Conservation (phyloP, 2,329 filamentous ascomycete species). For the Daldinia eschscholtzii region DNA sequence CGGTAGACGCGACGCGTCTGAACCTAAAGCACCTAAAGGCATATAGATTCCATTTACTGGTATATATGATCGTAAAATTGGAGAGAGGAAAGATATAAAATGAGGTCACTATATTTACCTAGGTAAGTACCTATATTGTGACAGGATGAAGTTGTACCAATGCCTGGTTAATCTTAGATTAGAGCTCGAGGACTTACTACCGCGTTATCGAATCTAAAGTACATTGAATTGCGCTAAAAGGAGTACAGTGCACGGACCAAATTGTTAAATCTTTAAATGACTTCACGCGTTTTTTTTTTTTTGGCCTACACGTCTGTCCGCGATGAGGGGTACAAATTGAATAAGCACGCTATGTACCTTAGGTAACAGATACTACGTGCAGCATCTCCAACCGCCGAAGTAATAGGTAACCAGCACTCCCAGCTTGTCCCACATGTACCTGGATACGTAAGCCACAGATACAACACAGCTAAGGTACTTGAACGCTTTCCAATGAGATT, state of each 20-base stretch:
- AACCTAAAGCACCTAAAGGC: slow-evolving; percentile 51
- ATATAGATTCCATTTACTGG: slow-evolving; percentile 53
- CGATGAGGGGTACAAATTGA: slow-evolving; percentile 35
- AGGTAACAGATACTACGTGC: slow-evolving; percentile 6
- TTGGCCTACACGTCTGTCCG: slow-evolving; percentile 26
- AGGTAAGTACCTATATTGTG: slow-evolving; percentile 9
- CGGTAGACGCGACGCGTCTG: slow-evolving; percentile 65
- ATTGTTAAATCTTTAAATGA: slow-evolving; percentile 23
- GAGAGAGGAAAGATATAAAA: slow-evolving; percentile 14
- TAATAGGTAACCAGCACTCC: too few species aligned
- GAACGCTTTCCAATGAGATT: neutral
- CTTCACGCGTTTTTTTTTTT: slow-evolving; percentile 40
- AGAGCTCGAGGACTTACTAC: neutral
- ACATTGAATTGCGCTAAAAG: slow-evolving; percentile 18
- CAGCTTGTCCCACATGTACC: neutral
- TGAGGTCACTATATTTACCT: slow-evolving; percentile 6
- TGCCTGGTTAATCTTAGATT: slow-evolving; percentile 4
- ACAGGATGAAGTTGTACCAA: neutral
- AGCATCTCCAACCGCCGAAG: slow-evolving; percentile 2
- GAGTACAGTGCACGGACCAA: slow-evolving; percentile 24
- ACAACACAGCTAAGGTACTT: neutral
- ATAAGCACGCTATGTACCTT: neutral
- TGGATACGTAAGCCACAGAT: neutral
- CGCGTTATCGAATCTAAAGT: slow-evolving; percentile 1
- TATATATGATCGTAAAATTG: slow-evolving; percentile 25